phyloP scores from a whole-genome alignment of 2,329 filamentous ascomycete species.

The Lachnellula occidentalis region DNA sequence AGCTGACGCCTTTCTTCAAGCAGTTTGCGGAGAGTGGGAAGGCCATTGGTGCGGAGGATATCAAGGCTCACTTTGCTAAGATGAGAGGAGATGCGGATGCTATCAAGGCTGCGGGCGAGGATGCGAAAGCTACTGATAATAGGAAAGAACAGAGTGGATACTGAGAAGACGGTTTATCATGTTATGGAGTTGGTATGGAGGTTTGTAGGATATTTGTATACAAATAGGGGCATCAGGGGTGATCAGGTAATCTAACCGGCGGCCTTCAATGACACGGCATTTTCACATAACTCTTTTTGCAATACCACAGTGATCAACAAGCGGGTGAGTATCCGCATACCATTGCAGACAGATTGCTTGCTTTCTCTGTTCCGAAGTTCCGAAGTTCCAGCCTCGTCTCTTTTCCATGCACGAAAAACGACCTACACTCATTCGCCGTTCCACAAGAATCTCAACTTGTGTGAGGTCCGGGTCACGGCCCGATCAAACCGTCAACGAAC shows the following conservation, averaged over 20 bases:
- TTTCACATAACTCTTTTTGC: too few relatives aligned
- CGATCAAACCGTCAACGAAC: too few relatives aligned
- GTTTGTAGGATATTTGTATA: conserved; percentile 6
- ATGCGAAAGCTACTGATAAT: conserved; percentile 30
- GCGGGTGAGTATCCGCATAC: too few relatives aligned
- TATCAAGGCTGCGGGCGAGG: conserved; percentile 27
- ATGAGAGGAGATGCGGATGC: conserved; percentile 75
- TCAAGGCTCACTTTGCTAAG: conserved; percentile 94
- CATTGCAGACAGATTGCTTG: too few relatives aligned
- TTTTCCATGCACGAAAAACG: too few relatives aligned
- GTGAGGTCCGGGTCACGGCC: too few relatives aligned
- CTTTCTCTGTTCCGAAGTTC: too few relatives aligned
- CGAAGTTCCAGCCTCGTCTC: too few relatives aligned
- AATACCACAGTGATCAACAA: too few relatives aligned
- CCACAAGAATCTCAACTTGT: too few relatives aligned
- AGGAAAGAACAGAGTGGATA: conserved; percentile 43
- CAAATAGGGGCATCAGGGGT: not conserved
- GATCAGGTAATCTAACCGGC: not conserved
- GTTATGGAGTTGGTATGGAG: not conserved
- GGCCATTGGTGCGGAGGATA: conserved; percentile 87
- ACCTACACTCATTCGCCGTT: too few relatives aligned
- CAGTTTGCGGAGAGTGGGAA: conserved; percentile 89
- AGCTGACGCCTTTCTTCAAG: conserved; percentile 89
- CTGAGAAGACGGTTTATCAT: conserved; percentile 10
- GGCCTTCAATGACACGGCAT: too few relatives aligned